A percentile compares a stretch with the other conserved stretches of the same genome.
phyloP scores from a whole-genome alignment of 2,329 filamentous ascomycete species.

The Waltergamsia citrina region DNA sequence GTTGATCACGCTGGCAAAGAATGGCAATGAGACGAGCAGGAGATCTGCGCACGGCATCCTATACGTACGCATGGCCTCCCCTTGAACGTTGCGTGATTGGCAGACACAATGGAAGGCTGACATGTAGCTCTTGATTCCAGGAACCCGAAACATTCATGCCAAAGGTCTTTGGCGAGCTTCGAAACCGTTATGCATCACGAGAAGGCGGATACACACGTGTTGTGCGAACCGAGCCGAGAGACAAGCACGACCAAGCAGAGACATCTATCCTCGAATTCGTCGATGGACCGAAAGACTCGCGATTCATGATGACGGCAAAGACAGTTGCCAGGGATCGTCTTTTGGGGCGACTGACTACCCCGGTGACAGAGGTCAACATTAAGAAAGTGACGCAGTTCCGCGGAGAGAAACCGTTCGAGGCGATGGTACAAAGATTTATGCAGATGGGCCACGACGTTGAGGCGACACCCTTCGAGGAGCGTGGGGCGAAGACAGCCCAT shows the following conservation, averaged over 20 bases:
- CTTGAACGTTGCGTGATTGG: background rate
- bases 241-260: slow-evolving; percentile 73
- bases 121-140: slow-evolving; percentile 28
- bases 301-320: slow-evolving; percentile 87
- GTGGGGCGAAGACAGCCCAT: slow-evolving; percentile 2
- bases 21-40: slow-evolving; percentile 74
- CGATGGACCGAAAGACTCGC: slow-evolving; percentile 87
- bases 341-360: slow-evolving; percentile 49
- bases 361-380: slow-evolving; percentile 70
- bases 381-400: slow-evolving; percentile 75
- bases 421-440: slow-evolving; percentile 41
- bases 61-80: slow-evolving; percentile 52
- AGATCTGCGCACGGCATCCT: slow-evolving; percentile 71
- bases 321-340: slow-evolving; percentile 59
- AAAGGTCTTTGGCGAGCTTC: slow-evolving; percentile 80
- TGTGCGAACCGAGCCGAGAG: slow-evolving; percentile 80
- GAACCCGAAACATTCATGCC: slow-evolving; percentile 61
- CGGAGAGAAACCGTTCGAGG: slow-evolving; percentile 60
- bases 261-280: slow-evolving; percentile 92
- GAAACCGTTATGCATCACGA: slow-evolving; percentile 66
- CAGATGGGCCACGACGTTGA: slow-evolving; percentile 12
- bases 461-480: no score
- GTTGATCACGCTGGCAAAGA: slow-evolving; percentile 88
- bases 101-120: background rate
- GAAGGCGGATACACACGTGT: slow-evolving; percentile 94